A percentile compares a stretch with the other conserved stretches of the same genome.
These are phyloP conservation scores for Xenoacremonium recifei DNA, from an alignment of 2,329 filamentous ascomycete genomes.

Conservation along the genomic window DNA sequence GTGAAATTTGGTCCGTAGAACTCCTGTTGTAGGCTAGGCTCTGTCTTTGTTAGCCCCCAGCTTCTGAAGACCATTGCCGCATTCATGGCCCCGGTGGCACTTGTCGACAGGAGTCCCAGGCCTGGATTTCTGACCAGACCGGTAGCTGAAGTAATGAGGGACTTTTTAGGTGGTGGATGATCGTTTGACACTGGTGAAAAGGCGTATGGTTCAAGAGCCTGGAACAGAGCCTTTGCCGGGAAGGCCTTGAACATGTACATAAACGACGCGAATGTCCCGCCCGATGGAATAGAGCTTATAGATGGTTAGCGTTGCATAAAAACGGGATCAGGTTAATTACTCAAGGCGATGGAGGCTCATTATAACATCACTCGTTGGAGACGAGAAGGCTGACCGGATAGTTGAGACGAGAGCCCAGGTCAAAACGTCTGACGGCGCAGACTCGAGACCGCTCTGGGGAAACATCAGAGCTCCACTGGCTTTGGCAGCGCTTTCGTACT, in stretches of 20 bases:
- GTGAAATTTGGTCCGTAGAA: slow-evolving; percentile 58
- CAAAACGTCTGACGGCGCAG: slow-evolving; percentile 56
- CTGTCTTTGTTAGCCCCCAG: slow-evolving; percentile 54
- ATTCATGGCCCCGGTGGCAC: slow-evolving; percentile 48
- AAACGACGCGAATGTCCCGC: slow-evolving; percentile 64
- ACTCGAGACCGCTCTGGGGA: slow-evolving; percentile 60
- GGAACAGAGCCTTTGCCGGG: slow-evolving; percentile 42
- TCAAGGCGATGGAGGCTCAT: slow-evolving; percentile 42
- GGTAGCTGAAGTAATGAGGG: slow-evolving; percentile 42
- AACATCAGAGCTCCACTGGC: slow-evolving; percentile 57
- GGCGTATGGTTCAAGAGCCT: slow-evolving; percentile 47
- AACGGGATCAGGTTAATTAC: slow-evolving; percentile 29
- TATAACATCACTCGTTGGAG: slow-evolving; percentile 50
- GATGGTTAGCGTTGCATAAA: neutral
- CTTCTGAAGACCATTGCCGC: slow-evolving; percentile 53
- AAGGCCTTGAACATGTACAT: slow-evolving; percentile 56
- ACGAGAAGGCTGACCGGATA: slow-evolving; percentile 46
- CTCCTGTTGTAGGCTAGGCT: slow-evolving; percentile 38
- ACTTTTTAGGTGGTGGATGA: slow-evolving; percentile 13
- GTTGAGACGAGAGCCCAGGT: slow-evolving; percentile 49
- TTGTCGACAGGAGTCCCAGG: slow-evolving; percentile 55
- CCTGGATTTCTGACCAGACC: slow-evolving; percentile 46
- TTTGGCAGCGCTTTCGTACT: slow-evolving; percentile 51
- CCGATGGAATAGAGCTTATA: slow-evolving; percentile 44
- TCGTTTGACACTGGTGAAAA: slow-evolving; percentile 52